phyloP scores from a whole-genome alignment of 2,329 filamentous ascomycete species.

The Nemania sp. region DNA sequence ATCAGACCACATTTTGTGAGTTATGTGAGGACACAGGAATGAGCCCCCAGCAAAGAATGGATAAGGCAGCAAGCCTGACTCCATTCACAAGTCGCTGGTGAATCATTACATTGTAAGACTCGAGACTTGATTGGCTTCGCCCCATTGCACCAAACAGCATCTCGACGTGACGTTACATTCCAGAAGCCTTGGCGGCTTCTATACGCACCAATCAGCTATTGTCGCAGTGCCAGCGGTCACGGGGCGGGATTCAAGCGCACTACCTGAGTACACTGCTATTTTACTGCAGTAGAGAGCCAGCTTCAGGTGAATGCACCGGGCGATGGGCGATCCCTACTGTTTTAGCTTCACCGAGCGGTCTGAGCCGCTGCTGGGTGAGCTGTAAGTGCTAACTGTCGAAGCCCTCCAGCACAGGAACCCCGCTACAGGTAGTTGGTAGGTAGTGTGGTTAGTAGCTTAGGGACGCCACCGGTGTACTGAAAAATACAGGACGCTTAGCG shows the following conservation, averaged over 20 bases:
- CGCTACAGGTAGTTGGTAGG: neutral
- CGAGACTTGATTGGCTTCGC: conserved; percentile 21
- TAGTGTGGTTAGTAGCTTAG: too few relatives aligned
- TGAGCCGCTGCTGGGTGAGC: conserved; percentile 24
- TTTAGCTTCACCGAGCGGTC: conserved; percentile 28
- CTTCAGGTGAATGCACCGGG: conserved; percentile 19
- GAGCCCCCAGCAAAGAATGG: conserved; percentile 16
- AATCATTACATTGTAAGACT: conserved; percentile 15
- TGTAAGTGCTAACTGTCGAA: too few relatives aligned
- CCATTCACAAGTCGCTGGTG: conserved; percentile 15
- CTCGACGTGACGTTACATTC: conserved; percentile 32
- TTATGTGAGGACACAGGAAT: conserved; percentile 12
- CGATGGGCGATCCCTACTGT: conserved; percentile 22
- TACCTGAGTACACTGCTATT: too few relatives aligned
- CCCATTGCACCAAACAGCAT: conserved; percentile 14
- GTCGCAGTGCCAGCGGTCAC: conserved; percentile 17
- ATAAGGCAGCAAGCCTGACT: neutral
- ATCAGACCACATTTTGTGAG: conserved; percentile 14
- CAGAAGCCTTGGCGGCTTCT: conserved; percentile 23
- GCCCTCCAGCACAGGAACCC: too few relatives aligned
- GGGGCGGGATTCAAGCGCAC: conserved; percentile 11
- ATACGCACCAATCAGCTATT: conserved; percentile 21
- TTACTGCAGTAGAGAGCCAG: conserved; percentile 8
- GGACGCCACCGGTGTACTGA: too few relatives aligned
- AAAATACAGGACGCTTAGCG: too few relatives aligned